Base-by-base conservation (phyloP, 1,284 basidiomycete species). In the Xerocomus alliaceus region DNA sequence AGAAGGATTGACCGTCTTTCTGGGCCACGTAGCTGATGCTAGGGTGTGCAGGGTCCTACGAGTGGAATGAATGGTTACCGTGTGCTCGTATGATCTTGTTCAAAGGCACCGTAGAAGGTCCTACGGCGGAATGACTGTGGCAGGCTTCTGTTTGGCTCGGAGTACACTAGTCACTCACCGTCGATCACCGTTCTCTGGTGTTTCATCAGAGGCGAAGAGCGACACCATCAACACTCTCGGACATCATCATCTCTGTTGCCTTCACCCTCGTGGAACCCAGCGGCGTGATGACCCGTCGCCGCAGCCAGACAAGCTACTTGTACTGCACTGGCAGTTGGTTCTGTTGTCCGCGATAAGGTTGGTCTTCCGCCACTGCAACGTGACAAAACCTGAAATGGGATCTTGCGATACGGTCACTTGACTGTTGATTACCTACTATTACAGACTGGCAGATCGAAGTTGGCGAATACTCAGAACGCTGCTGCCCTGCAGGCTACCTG, bases 51-150 rank as follows among this genome's bases (percentile, higher is more conserved):
- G 76, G 71, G 58, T 78, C 74, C 56, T 73, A 77, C 22, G 90
- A 90, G 20, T 90, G 90, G 28, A 90, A 90, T 22, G 90, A 92
- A 18, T 90, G 90, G 67, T 92, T 92, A 67, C 85, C 87, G 58
- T 85, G 83, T 61, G 90, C 90, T 56, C 84, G 82, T 52, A 88
- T 80, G 49, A 92, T 84, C 73, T 78, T 86, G 62, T 77, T 82
- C 31, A 86, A 90, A 57, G 92, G 77, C 12, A 81, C 80, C 55
- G 88, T 87, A 4, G 88, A 84, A 13, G 88, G 89, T 71, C 91
- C 90, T 88, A 62, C 22, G 41, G 54, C 31, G 24, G 28, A 35
- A 60, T 42, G 52, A 56, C 48, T 32, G 53, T 52, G 34, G 62
- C 62, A 39, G 58, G 49, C 58, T 51, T 52, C 26, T 54, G 44